Conservation (phyloP, 768 basidiomycete species). For the Amylocystis lapponica region DNA sequence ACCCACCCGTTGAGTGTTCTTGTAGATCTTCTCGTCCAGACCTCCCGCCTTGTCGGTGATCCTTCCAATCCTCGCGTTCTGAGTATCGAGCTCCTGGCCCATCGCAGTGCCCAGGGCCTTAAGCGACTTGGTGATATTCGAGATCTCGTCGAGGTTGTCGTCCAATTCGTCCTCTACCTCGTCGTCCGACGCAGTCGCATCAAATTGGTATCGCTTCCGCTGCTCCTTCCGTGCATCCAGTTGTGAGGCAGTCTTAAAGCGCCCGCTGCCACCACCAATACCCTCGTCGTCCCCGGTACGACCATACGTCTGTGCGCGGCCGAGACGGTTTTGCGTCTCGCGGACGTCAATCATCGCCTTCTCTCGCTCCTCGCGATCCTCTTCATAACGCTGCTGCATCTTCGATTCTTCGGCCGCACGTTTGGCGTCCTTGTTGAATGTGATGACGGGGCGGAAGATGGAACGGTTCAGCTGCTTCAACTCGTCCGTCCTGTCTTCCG, state of each 20-base stretch:
- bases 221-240: constrained; percentile 56
- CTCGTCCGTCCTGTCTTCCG: constrained; percentile 91
- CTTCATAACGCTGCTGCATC: constrained; percentile 78
- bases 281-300: constrained; percentile 39
- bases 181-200: constrained; percentile 85
- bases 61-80: constrained; percentile 74
- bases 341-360: constrained; percentile 81
- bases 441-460: constrained; percentile 89
- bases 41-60: constrained; percentile 74
- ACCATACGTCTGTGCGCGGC: constrained; percentile 63
- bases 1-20: constrained; percentile 77
- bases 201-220: constrained; percentile 85
- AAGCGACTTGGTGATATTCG: constrained; percentile 68
- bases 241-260: constrained; percentile 46
- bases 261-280: constrained; percentile 33
- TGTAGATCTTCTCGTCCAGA: constrained; percentile 70
- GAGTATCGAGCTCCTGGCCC: constrained; percentile 83
- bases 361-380: constrained; percentile 80
- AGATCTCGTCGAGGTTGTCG: constrained; percentile 83
- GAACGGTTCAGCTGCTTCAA: constrained; percentile 91
- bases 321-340: constrained; percentile 82
- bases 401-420: constrained; percentile 83
- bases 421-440: constrained; percentile 91
- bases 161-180: constrained; percentile 94
- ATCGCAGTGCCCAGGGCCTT: constrained; percentile 76